A percentile compares a stretch with the other conserved stretches of the same genome.
Conservation (phyloP, 768 basidiomycete species). For the Calocybe gangraenosa region DNA sequence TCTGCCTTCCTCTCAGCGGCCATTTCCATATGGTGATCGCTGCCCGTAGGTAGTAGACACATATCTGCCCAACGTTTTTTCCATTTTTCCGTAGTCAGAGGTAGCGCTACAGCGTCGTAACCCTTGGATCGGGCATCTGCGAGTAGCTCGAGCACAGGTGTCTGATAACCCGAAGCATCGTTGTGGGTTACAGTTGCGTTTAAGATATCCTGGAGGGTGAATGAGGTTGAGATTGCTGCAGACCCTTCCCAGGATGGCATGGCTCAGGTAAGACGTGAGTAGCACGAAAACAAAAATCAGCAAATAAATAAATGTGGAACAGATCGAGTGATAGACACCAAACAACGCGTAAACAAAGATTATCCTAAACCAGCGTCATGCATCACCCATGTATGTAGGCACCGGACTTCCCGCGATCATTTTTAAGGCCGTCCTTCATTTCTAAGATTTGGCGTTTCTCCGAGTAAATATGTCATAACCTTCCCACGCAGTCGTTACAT, state of each 20-base stretch:
- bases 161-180: slow-evolving; percentile 24
- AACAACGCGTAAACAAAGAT: slow-evolving; percentile 13
- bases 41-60: slow-evolving; percentile 65
- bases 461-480: no score
- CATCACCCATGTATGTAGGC: no score
- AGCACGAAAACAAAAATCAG: background rate
- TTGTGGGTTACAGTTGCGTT: background rate
- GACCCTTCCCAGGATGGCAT: slow-evolving; percentile 35
- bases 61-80: slow-evolving; percentile 82
- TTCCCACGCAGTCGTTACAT: no score
- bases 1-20: slow-evolving; percentile 68
- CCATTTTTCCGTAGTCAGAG: slow-evolving; percentile 91
- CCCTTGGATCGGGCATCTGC: slow-evolving; percentile 56
- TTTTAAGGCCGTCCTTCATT: no score
- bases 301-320: no score
- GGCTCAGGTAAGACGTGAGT: no score
- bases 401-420: no score
- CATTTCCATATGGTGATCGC: slow-evolving; percentile 32
- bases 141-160: slow-evolving; percentile 49
- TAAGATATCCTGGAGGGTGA: slow-evolving; percentile 9
- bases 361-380: background rate
- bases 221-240: slow-evolving; percentile 17
- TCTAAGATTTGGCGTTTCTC: no score
- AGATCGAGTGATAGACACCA: background rate
- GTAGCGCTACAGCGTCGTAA: slow-evolving; percentile 74